These are phyloP conservation scores for Penicillium coffeae DNA, from an alignment of 495 filamentous ascomycete genomes.

Conservation along the genomic window DNA sequence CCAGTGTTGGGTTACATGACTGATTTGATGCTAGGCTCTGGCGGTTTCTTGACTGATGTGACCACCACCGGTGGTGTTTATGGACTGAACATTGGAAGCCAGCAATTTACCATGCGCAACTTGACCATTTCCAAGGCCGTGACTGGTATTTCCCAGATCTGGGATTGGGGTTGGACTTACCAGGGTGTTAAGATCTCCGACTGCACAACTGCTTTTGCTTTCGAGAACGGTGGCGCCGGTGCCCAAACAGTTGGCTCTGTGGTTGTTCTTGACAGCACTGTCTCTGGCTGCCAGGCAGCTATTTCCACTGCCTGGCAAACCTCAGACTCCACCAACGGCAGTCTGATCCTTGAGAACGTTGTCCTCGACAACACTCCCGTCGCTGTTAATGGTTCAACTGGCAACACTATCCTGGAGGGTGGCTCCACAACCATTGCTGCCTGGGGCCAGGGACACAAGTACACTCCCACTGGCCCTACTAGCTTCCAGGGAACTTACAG, in stretches of 20 bases:
- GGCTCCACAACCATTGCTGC: slow-evolving; percentile 50
- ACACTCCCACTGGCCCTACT: slow-evolving; percentile 37
- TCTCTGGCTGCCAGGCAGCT: slow-evolving; percentile 60
- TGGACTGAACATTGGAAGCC: slow-evolving; percentile 65
- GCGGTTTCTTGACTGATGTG: slow-evolving; percentile 62
- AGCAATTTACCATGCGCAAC: slow-evolving; percentile 80
- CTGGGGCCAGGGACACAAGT: slow-evolving; percentile 54
- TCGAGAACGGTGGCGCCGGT: slow-evolving; percentile 33
- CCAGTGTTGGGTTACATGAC: slow-evolving; percentile 15
- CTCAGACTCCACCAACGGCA: slow-evolving; percentile 45
- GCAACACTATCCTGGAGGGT: slow-evolving; percentile 52
- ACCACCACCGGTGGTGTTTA: slow-evolving; percentile 68
- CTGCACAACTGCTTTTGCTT: slow-evolving; percentile 49
- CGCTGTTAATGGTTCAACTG: slow-evolving; percentile 53
- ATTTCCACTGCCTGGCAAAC: slow-evolving; percentile 53
- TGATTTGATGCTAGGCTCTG: slow-evolving; percentile 49
- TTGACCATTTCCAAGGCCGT: slow-evolving; percentile 61
- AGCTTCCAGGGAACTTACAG: slow-evolving; percentile 41
- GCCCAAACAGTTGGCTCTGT: slow-evolving; percentile 40
- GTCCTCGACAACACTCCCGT: slow-evolving; percentile 55
- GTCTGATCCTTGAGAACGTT: slow-evolving; percentile 66
- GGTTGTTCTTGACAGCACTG: slow-evolving; percentile 53
- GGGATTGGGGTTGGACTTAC: slow-evolving; percentile 58
- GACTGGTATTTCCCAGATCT: slow-evolving; percentile 58
- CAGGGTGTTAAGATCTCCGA: slow-evolving; percentile 46